Evolutionary conservation across 73 alveolate species (phyloP), one percentile per base, ranked within the genome.

Genomic region (Symbiodinium natans): DNA sequence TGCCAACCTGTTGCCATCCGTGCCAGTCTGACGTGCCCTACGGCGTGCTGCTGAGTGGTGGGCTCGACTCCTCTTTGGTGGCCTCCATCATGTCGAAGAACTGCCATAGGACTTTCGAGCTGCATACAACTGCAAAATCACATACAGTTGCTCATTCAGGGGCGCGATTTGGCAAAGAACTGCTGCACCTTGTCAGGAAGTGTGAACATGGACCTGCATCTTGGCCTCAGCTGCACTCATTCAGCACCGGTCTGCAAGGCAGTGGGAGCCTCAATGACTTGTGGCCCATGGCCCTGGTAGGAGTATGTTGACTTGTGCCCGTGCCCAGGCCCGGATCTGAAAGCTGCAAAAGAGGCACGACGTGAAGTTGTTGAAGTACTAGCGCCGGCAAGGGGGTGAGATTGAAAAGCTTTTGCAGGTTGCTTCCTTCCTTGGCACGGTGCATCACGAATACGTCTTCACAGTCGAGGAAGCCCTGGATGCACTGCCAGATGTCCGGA

Each of bases 391-490:
- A n/a, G n/a, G n/a, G n/a, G n/a, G n/a, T n/a, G n/a, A n/a, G n/a
- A n/a, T n/a, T n/a, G n/a, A n/a, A 6, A 46, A 13, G 13, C 59
- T 6, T 46, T 39, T 21, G 33, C 87, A 98, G 96, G 99, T 98
- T 56, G 99, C 99, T 33, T 98, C 99, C 42, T 99, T 71, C 93
- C 93, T 99, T 34, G 99, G 99, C 31, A 99, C 99, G 36, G 99
- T 85, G 39, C 99, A 99, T 85, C 99, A 99, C 52, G 99, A 99
- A 23, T 99, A 98, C 94, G 99, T 95, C 73, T 99, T 99, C 96
- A 99, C 99, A 19, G 98, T 99, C 38, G 99, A 99, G 89, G 99
- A 99, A 93, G 99, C 99, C 68, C 68, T 99, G 54, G 99, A 99
- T 52, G 99, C 99, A 21, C 97, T 99, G 46, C 95, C 95, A 13